Conservation (phyloP, 2,329 filamentous ascomycete species). For the Fusarium longipes region DNA sequence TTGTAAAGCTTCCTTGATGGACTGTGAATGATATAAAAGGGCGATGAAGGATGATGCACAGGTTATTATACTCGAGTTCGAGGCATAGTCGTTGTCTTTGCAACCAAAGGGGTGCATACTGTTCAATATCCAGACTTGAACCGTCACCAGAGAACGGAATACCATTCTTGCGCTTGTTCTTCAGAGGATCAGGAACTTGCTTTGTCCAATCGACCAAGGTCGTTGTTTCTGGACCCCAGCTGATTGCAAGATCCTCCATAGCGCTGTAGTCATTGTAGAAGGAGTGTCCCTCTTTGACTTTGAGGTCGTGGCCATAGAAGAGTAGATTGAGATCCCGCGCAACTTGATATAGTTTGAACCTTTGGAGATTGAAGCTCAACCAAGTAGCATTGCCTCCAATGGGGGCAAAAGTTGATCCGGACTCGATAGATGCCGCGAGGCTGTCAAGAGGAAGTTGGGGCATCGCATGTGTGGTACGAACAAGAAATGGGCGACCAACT, state of each 20-base stretch:
- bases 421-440: slow-evolving; percentile 8
- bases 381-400: slow-evolving; percentile 9
- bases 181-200: background rate
- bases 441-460: background rate
- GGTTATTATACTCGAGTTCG: slow-evolving; percentile 16
- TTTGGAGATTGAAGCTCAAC: slow-evolving; percentile 10
- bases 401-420: slow-evolving; percentile 12
- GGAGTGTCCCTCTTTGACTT: background rate
- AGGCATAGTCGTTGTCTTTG: slow-evolving; percentile 9
- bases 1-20: background rate
- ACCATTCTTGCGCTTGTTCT: background rate
- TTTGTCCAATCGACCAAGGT: background rate
- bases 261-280: background rate
- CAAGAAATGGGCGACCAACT: slow-evolving; percentile 10
- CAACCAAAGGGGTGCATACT: slow-evolving; percentile 10
- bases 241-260: slow-evolving; percentile 1
- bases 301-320: background rate
- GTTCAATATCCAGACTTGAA: background rate
- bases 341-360: background rate
- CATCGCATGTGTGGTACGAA: slow-evolving; percentile 1
- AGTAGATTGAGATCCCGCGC: background rate
- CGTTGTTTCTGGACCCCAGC: background rate
- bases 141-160: background rate
- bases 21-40: slow-evolving; percentile 12
- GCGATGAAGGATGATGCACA: slow-evolving; percentile 9